A percentile compares a stretch with the other conserved stretches of the same genome.
Evolutionary conservation across 352 stramenopile genomes (phyloP).

Genomic region (Globisporangium acanthophoron): DNA sequence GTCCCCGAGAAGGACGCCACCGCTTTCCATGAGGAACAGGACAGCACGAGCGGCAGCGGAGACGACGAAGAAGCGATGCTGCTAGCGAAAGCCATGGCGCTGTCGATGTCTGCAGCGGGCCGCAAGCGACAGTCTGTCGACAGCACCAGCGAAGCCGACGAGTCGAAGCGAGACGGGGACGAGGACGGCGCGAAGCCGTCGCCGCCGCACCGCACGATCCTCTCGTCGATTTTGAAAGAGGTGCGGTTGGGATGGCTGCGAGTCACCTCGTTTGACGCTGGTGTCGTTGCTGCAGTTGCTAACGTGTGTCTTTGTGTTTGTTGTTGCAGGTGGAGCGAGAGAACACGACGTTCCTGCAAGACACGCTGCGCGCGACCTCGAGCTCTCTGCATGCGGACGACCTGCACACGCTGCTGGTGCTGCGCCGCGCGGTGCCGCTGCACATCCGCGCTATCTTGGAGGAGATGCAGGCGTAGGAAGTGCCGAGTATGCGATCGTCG

Average conservation of each 20-base stretch:
- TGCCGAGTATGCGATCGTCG: neutral
- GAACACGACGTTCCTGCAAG: conserved; percentile 52
- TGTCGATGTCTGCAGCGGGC: conserved; percentile 80
- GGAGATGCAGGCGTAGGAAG: conserved; percentile 3
- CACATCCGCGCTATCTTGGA: conserved; percentile 34
- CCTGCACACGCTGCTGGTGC: conserved; percentile 51
- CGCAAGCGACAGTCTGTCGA: conserved; percentile 31
- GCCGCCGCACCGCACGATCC: conserved; percentile 15
- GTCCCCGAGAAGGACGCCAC: conserved; percentile 11
- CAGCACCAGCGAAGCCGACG: conserved; percentile 25
- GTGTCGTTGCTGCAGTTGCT: neutral
- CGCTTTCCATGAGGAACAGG: conserved; percentile 15
- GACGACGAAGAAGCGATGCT: conserved; percentile 84
- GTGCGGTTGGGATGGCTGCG: conserved; percentile 15
- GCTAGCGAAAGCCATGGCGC: conserved; percentile 81
- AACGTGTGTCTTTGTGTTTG: neutral
- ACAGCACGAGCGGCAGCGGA: conserved; percentile 13
- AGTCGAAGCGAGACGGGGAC: conserved; percentile 2
- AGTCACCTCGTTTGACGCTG: neutral
- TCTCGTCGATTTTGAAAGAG: conserved; percentile 49
- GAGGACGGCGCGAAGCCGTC: neutral
- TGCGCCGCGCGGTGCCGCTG: conserved; percentile 43
- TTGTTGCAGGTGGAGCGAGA: conserved; percentile 52
- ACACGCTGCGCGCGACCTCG: conserved; percentile 40
- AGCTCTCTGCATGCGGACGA: conserved; percentile 58